These are phyloP conservation scores for Colletotrichum liriopes DNA, from an alignment of 2,329 filamentous ascomycete genomes.

Conservation along the genomic window DNA sequence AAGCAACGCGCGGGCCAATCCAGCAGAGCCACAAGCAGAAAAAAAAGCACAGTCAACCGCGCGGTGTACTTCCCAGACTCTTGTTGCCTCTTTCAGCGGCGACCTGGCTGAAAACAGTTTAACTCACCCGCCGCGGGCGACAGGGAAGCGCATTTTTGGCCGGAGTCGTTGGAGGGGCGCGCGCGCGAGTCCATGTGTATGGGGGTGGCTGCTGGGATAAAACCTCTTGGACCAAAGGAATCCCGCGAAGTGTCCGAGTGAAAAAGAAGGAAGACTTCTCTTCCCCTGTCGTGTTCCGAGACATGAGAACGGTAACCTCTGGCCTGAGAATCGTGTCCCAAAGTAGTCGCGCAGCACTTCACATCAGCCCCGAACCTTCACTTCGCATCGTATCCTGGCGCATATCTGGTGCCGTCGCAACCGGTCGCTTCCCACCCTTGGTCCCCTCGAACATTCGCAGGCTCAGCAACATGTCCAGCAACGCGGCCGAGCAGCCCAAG, in stretches of 20 bases:
- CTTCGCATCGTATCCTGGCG: not conserved
- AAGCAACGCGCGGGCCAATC: not conserved
- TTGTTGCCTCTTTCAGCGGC: not conserved
- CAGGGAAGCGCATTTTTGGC: not conserved
- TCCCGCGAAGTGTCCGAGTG: not conserved
- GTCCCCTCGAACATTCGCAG: not conserved
- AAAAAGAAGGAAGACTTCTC: not conserved
- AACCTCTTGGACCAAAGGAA: not conserved
- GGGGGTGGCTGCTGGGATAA: not conserved
- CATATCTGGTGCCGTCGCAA: not conserved
- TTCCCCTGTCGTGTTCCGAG: not conserved
- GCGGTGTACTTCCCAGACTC: slow-evolving; percentile 16
- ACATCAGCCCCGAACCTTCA: not conserved
- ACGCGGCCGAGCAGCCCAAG: slow-evolving; percentile 25
- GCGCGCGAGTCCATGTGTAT: slow-evolving; percentile 3
- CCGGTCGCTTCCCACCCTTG: no score
- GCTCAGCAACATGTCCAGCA: slow-evolving; percentile 18
- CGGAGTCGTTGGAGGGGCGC: not conserved
- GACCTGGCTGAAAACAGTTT: slow-evolving; percentile 24
- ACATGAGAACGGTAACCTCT: slow-evolving; percentile 7
- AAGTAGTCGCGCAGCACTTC: not conserved
- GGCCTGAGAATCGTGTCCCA: not conserved
- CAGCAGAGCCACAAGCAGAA: not conserved
- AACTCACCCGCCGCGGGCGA: slow-evolving; percentile 37
- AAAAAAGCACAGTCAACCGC: slow-evolving; percentile 19